Percentiles rank a stretch among this genome's conserved stretches.
Conservation (phyloP, 805 yeast genomes). For the Torulaspora franciscae region DNA sequence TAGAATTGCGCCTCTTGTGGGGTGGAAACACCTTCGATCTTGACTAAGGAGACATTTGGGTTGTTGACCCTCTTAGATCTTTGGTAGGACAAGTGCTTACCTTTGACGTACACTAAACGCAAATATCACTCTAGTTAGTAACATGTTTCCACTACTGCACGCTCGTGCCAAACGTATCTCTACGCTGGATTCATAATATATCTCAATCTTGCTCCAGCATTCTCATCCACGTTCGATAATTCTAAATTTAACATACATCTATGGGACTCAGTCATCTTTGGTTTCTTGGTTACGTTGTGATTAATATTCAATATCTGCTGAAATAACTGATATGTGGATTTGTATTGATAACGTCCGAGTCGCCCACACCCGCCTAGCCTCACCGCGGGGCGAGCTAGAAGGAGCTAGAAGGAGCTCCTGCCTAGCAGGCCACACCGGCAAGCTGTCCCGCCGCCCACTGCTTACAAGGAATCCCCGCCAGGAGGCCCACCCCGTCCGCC, state of each 20-base stretch:
- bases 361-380: neutral
- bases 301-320: neutral
- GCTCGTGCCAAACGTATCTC: neutral
- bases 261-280: constrained; percentile 91
- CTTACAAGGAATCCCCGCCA: too few species aligned
- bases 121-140: constrained; percentile 19
- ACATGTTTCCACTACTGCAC: neutral
- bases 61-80: constrained; percentile 97
- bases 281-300: constrained; percentile 15
- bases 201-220: neutral
- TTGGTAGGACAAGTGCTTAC: constrained; percentile 99
- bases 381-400: neutral
- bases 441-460: too few species aligned
- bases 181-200: too few species aligned
- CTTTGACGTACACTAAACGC: constrained; percentile 99
- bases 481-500: too few species aligned
- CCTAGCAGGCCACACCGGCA: too few species aligned
- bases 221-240: neutral
- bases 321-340: constrained; percentile 2
- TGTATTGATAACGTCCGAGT: constrained; percentile 1
- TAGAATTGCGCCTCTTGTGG: constrained; percentile 97
- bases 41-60: constrained; percentile 95
- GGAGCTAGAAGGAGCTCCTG: neutral
- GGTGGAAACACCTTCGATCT: constrained; percentile 91
- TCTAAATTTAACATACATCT: constrained; percentile 69